Conservation (phyloP, 768 basidiomycete species). For the Coprinellus aureogranulatus region DNA sequence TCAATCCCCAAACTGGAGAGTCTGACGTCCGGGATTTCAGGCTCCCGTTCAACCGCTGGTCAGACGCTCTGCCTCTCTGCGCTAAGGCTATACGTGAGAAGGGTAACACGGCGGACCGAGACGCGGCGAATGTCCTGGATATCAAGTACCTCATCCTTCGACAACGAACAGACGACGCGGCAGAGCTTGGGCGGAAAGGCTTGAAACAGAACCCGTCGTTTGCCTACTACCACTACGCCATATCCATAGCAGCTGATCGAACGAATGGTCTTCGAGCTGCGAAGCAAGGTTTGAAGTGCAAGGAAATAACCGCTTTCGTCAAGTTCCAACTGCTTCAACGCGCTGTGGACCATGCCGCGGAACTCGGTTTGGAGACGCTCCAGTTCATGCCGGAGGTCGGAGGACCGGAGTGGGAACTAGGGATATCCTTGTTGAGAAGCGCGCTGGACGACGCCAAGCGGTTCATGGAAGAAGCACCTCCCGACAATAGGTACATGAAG, state of each 20-base stretch:
- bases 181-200: constrained; percentile 42
- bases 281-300: constrained; percentile 66
- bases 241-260: constrained; percentile 48
- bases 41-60: constrained; percentile 59
- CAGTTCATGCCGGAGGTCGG: constrained; percentile 42
- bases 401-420: constrained; percentile 53
- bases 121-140: constrained; percentile 63
- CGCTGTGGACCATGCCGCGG: constrained; percentile 59
- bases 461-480: constrained; percentile 55
- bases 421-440: constrained; percentile 57
- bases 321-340: constrained; percentile 57
- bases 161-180: constrained; percentile 47
- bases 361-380: constrained; percentile 50
- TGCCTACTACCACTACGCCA: constrained; percentile 64
- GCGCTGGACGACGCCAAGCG: constrained; percentile 59
- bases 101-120: constrained; percentile 39
- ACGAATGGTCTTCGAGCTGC: constrained; percentile 54
- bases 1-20: constrained; percentile 41
- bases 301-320: constrained; percentile 52
- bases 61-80: constrained; percentile 58
- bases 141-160: constrained; percentile 58
- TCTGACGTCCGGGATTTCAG: constrained; percentile 44
- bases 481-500: constrained; percentile 61
- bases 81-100: constrained; percentile 52
- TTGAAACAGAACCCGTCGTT: constrained; percentile 55